Conservation (phyloP, 1,139 yeast genomes). For the Scheffersomyces parashehatae region DNA sequence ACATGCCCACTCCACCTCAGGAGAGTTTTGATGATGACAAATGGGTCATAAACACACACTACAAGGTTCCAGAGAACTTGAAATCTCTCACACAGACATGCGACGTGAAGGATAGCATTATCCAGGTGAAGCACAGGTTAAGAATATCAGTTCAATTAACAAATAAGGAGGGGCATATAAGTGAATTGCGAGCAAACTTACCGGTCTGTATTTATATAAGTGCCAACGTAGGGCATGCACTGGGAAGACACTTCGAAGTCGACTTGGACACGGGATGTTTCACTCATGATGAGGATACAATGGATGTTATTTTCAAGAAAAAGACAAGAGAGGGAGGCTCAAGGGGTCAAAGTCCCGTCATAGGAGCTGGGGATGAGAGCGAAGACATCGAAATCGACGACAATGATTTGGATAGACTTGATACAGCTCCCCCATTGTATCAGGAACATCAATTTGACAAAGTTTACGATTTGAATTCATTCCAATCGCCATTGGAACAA, state of each 20-base stretch:
- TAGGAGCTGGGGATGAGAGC: constrained; percentile 12
- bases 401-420: constrained; percentile 30
- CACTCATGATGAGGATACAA: constrained; percentile 32
- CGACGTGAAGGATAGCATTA: constrained; percentile 45
- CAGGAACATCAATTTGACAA: constrained; percentile 39
- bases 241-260: constrained; percentile 52
- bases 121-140: constrained; percentile 62
- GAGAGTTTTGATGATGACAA: constrained; percentile 41
- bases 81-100: constrained; percentile 60
- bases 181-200: constrained; percentile 68
- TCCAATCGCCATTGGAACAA: constrained; percentile 43
- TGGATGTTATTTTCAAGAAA: constrained; percentile 38
- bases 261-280: constrained; percentile 54
- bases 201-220: constrained; percentile 63
- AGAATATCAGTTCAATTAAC: constrained; percentile 55
- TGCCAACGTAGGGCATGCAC: constrained; percentile 49
- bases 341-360: constrained; percentile 12
- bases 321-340: constrained; percentile 13
- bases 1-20: constrained; percentile 25
- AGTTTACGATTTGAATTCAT: constrained; percentile 35
- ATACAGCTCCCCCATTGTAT: constrained; percentile 45
- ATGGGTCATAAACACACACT: constrained; percentile 51
- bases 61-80: constrained; percentile 53
- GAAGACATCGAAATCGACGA: constrained; percentile 16
- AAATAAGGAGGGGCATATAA: constrained; percentile 63